Conservation (phyloP, 306 rosid genomes). For the Astragalus membranaceus region DNA sequence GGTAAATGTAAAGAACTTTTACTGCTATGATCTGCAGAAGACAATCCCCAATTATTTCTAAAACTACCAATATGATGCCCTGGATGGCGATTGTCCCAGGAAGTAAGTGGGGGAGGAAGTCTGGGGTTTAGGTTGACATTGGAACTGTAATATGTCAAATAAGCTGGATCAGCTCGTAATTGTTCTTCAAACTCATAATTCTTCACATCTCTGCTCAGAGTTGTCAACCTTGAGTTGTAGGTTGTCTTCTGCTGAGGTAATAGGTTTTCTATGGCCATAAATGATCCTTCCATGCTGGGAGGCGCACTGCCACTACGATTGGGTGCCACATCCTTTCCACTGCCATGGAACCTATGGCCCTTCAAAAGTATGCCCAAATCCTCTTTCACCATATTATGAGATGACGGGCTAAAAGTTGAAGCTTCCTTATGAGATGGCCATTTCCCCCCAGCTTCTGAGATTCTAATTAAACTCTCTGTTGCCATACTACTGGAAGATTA, state of each 20-base stretch:
- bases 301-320: conserved; percentile 81
- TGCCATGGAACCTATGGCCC: conserved; percentile 41
- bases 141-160: conserved; percentile 42
- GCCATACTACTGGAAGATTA: conserved; percentile 42
- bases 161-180: conserved; percentile 43
- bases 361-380: conserved; percentile 54
- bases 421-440: conserved; percentile 59
- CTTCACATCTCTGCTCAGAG: conserved; percentile 37
- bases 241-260: conserved; percentile 32
- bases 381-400: conserved; percentile 47
- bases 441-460: conserved; percentile 64
- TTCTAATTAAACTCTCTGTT: conserved; percentile 69
- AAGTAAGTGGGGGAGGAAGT: conserved; percentile 56
- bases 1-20: conserved; percentile 44
- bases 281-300: conserved; percentile 73
- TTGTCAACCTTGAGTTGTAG: conserved; percentile 35
- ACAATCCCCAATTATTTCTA: conserved; percentile 34
- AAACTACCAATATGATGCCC: conserved; percentile 44
- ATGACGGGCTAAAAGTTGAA: conserved; percentile 32
- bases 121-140: conserved; percentile 65
- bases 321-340: conserved; percentile 45
- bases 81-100: conserved; percentile 50
- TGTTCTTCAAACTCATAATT: conserved; percentile 46
- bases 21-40: conserved; percentile 50
- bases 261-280: conserved; percentile 46